Percentiles rank a stretch among this genome's conserved stretches.
Evolutionary conservation across 116 monocot species (phyloP).

Genomic region (Phalaenopsis hybrid): DNA sequence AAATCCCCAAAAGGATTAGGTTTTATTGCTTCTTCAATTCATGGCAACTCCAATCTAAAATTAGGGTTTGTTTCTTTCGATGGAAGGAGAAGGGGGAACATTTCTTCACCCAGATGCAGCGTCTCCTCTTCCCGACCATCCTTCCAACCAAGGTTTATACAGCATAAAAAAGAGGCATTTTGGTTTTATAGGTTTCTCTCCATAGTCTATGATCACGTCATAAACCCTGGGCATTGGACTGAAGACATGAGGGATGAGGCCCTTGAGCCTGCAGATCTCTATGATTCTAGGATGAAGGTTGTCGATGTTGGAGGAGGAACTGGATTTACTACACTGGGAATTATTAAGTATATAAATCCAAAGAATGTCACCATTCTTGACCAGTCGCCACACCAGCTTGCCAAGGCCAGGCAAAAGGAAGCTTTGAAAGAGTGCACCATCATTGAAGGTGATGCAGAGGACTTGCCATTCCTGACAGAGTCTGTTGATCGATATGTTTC

Average conservation of each 20-base stretch:
- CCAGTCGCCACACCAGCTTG: conserved; percentile 95
- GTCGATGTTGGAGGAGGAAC: conserved; percentile 98
- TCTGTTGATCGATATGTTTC: conserved; percentile 74
- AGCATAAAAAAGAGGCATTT: conserved; percentile 97
- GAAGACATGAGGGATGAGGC: conserved; percentile 99
- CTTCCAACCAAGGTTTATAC: conserved; percentile 84
- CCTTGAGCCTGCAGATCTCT: conserved; percentile 80
- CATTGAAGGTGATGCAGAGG: conserved; percentile 89
- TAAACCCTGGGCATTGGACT: conserved; percentile 91
- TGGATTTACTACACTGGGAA: conserved; percentile 89
- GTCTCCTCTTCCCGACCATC: conserved; percentile 72
- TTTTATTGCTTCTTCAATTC: conserved; percentile 5
- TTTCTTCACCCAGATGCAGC: conserved; percentile 25
- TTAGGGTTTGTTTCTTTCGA: neutral
- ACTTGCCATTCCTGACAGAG: conserved; percentile 85
- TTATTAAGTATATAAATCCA: conserved; percentile 69
- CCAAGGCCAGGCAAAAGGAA: conserved; percentile 77
- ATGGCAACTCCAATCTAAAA: neutral
- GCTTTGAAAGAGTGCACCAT: conserved; percentile 76
- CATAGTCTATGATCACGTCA: conserved; percentile 82
- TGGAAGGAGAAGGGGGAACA: neutral
- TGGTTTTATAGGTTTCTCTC: conserved; percentile 99
- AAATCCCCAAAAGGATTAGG: conserved; percentile 5
- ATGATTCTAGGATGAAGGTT: conserved; percentile 51
- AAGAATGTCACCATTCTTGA: conserved; percentile 88